Conservation (phyloP, 768 basidiomycete species). For the Calocybe gangraenosa region DNA sequence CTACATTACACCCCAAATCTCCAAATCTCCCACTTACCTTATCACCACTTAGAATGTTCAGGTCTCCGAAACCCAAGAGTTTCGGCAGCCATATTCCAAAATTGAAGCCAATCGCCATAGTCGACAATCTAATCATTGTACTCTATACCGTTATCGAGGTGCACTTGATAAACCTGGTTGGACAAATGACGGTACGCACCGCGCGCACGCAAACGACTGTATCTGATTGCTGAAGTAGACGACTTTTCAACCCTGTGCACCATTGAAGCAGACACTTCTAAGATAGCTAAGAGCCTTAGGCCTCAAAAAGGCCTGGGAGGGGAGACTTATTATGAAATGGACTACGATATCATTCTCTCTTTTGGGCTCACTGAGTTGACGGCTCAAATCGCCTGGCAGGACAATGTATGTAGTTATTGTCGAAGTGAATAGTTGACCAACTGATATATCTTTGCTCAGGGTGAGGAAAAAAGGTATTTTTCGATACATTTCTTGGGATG, state of each 20-base stretch:
- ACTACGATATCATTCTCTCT: slow-evolving; percentile 16
- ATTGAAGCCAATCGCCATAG: background rate
- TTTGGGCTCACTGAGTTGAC: slow-evolving; percentile 21
- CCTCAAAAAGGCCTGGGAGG: slow-evolving; percentile 2
- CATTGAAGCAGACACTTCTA: slow-evolving; percentile 9
- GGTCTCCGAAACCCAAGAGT: slow-evolving; percentile 12
- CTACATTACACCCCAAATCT: too few species aligned
- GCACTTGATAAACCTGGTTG: slow-evolving; percentile 9
- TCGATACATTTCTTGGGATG: background rate
- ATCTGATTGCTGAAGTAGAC: background rate
- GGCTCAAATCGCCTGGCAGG: slow-evolving; percentile 18
- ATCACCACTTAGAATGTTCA: background rate
- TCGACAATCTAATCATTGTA: slow-evolving; percentile 1
- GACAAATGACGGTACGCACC: slow-evolving; percentile 15
- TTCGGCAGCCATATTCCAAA: slow-evolving; percentile 3
- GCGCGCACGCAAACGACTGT: too few species aligned
- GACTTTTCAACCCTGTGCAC: slow-evolving; percentile 13
- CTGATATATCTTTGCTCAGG: background rate
- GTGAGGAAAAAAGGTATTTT: slow-evolving; percentile 6
- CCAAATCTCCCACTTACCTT: background rate
- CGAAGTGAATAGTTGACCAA: background rate
- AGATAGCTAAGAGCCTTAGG: slow-evolving; percentile 1
- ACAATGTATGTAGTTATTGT: slow-evolving; percentile 12
- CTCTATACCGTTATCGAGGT: slow-evolving; percentile 11
- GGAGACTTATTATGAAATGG: slow-evolving; percentile 11